Percentiles rank a stretch among this genome's conserved stretches.
These are phyloP conservation scores for Pichia sp. DNA, from an alignment of 1,139 yeast species.

Conservation along the genomic window DNA sequence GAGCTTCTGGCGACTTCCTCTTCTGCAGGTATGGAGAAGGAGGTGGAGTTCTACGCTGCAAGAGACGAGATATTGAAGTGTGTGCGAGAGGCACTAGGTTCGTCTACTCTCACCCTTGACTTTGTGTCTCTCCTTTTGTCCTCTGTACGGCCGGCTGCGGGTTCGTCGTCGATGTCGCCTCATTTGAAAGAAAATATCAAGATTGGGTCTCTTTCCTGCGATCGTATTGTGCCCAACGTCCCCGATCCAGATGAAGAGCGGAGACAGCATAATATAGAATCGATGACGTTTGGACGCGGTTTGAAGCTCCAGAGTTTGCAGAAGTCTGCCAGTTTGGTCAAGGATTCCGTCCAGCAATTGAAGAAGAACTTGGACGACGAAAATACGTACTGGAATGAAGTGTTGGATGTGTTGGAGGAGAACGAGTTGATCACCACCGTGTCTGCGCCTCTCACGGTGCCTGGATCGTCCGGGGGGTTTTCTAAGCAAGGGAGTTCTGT, in stretches of 20 bases:
- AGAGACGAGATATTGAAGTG: constrained; percentile 14
- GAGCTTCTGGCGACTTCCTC: neutral
- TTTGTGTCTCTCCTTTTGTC: constrained; percentile 80
- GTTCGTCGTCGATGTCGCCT: constrained; percentile 84
- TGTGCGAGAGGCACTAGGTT: constrained; percentile 67
- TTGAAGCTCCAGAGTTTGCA: constrained; percentile 77
- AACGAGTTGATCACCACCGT: constrained; percentile 74
- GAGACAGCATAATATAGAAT: constrained; percentile 28
- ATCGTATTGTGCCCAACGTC: constrained; percentile 36
- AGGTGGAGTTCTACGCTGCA: constrained; percentile 6
- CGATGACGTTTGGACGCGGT: constrained; percentile 54
- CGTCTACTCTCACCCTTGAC: constrained; percentile 82
- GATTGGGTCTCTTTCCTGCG: constrained; percentile 74
- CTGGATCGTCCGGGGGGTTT: constrained; percentile 9
- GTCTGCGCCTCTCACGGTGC: constrained; percentile 34
- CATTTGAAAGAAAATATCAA: constrained; percentile 75
- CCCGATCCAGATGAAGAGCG: constrained; percentile 18
- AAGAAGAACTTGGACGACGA: constrained; percentile 58
- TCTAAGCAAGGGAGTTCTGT: constrained; percentile 32
- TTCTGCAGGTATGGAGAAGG: neutral
- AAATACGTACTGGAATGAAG: constrained; percentile 66
- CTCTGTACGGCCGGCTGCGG: constrained; percentile 79
- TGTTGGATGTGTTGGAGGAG: constrained; percentile 48
- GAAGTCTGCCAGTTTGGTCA: constrained; percentile 52
- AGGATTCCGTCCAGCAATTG: constrained; percentile 49